Evolutionary conservation across 2,329 filamentous ascomycete genomes (phyloP).

Genomic region (Botrytis tulipae): DNA sequence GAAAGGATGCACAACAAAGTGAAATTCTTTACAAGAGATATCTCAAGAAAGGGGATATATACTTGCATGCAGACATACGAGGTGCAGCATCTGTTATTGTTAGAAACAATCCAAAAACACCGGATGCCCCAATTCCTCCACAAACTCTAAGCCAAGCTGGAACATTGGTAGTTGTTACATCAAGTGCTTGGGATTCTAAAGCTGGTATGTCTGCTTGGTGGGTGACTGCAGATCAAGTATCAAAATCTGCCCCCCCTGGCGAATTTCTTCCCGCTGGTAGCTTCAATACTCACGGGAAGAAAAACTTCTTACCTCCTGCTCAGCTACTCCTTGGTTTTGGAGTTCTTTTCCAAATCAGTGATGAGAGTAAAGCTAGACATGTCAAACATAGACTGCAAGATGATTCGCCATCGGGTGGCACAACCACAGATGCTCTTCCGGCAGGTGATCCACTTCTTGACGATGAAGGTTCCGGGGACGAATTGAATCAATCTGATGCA

Average conservation of each 20-base stretch:
- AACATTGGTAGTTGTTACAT: conserved; percentile 78
- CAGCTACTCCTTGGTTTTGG: conserved; percentile 86
- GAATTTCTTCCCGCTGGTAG: conserved; percentile 76
- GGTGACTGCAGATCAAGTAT: conserved; percentile 87
- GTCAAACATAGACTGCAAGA: conserved; percentile 67
- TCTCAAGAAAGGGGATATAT: conserved; percentile 84
- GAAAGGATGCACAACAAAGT: conserved; percentile 84
- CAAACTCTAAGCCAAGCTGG: conserved; percentile 90
- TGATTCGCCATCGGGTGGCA: conserved; percentile 11
- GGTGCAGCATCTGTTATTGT: conserved; percentile 84
- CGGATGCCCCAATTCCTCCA: conserved; percentile 85
- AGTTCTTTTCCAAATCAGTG: conserved; percentile 83
- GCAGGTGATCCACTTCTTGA: not conserved
- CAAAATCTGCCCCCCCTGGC: conserved; percentile 76
- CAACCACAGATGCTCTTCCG: not conserved
- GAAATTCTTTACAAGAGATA: conserved; percentile 89
- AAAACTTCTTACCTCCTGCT: conserved; percentile 86
- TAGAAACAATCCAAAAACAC: conserved; percentile 77
- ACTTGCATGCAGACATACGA: conserved; percentile 84
- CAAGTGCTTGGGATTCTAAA: conserved; percentile 93
- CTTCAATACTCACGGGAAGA: conserved; percentile 81
- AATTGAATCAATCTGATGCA: conserved; percentile 30
- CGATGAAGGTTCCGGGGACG: conserved; percentile 22
- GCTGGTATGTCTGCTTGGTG: conserved; percentile 95
- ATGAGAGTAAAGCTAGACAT: conserved; percentile 80